Percentiles rank a stretch among this genome's conserved stretches.
Evolutionary conservation across 2,329 filamentous ascomycete genomes (phyloP).

Genomic region (Plenodomus lindquistii): DNA sequence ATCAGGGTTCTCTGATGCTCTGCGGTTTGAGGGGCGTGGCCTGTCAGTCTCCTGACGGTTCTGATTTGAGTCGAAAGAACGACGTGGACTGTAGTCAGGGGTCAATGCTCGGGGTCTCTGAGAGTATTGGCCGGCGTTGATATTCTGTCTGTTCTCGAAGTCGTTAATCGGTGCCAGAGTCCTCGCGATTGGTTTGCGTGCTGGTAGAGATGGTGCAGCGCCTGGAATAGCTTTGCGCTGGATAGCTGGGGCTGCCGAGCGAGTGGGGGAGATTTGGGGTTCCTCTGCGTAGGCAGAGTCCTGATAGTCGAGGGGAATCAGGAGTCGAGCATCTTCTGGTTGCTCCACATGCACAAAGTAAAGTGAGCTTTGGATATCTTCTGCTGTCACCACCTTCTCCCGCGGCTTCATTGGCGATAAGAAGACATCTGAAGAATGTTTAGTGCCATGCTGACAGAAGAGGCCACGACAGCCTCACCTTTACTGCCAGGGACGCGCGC

Average conservation of each 20-base stretch:
- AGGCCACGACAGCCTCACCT: constrained; percentile 59
- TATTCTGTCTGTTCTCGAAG: constrained; percentile 35
- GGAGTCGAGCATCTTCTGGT: constrained; percentile 54
- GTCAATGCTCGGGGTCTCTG: constrained; percentile 19
- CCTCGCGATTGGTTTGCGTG: constrained; percentile 33
- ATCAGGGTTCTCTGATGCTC: constrained; percentile 20
- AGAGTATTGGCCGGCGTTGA: constrained; percentile 21
- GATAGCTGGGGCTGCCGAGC: constrained; percentile 20
- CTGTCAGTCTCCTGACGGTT: constrained; percentile 25
- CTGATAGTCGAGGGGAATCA: constrained; percentile 19
- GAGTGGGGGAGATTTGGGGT: constrained; percentile 9
- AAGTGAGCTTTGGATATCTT: constrained; percentile 83
- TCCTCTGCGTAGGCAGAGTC: constrained; percentile 16
- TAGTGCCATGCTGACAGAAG: constrained; percentile 10
- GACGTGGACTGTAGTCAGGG: constrained; percentile 25
- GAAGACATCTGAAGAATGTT: constrained; percentile 71
- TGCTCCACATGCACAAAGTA: constrained; percentile 87
- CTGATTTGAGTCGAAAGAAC: constrained; percentile 28
- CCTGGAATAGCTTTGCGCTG: constrained; percentile 37
- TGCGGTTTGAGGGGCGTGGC: constrained; percentile 23
- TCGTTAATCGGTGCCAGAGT: constrained; percentile 30
- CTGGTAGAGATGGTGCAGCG: constrained; percentile 12
- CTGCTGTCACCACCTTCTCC: constrained; percentile 82
- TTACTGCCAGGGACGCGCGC: constrained; percentile 87
- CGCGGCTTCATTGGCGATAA: constrained; percentile 89